Evolutionary conservation across 164 flowering plant species (phyloP), one percentile per base, ranked within the genome.

Genomic region (Kalanchoe fedtschenkoi): DNA sequence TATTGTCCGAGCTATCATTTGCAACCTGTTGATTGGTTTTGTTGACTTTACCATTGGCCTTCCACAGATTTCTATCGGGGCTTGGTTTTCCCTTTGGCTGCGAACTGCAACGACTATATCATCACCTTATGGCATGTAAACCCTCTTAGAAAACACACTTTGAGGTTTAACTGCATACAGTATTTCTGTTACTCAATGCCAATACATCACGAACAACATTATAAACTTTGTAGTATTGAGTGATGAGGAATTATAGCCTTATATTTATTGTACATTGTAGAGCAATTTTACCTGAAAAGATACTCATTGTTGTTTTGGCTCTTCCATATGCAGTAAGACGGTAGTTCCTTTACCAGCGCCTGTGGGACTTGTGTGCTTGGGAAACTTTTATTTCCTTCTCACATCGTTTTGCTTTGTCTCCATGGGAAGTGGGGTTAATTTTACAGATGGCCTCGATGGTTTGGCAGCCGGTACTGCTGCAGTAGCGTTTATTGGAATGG

Each of bases 111-210:
- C 85, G 44, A 69, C 65, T 68, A 72, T 92, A 71, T 77, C 96
- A 61, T 80, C 93, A 60, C 96, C 96, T 32, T 92, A 92, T 77
- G 72, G 81, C 96, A 92, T 92, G 98, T 92, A 89, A 82, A 86
- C 65, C 70, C 77, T 81, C 91, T 86, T 76, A 75, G n/a, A n/a
- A n/a, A n/a, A n/a, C n/a, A n/a, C n/a, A n/a, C n/a, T n/a, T n/a
- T n/a, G n/a, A n/a, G n/a, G n/a, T n/a, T n/a, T n/a, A n/a, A n/a
- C n/a, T n/a, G n/a, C n/a, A n/a, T n/a, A n/a, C n/a, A n/a, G n/a
- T n/a, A n/a, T n/a, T n/a, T n/a, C n/a, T n/a, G n/a, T n/a, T n/a
- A n/a, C n/a, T n/a, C n/a, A n/a, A n/a, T n/a, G n/a, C n/a, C n/a
- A n/a, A n/a, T n/a, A n/a, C n/a, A n/a, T n/a, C n/a, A n/a, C 43